Base-by-base conservation (phyloP, 805 yeast species). In the Teunomyces tritomae region DNA sequence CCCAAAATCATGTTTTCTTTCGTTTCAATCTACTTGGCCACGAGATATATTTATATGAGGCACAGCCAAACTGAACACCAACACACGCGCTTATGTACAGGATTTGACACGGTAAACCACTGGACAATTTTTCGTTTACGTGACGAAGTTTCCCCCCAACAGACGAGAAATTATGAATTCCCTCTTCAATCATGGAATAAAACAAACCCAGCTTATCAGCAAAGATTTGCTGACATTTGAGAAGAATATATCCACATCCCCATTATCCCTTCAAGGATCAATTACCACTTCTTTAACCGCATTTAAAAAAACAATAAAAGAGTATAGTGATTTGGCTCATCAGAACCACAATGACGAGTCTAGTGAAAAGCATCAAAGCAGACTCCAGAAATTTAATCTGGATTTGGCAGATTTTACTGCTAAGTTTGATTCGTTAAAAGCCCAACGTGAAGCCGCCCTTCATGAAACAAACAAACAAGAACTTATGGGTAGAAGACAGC, bases 101-200 rank as follows among this genome's bases (percentile, higher is more conserved):
- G 43, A 3, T 6, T 39, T 13, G 40, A 37, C 17, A 26, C 40
- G 13, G 20, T 34, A 6, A 8, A 37, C 8, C n/a, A 32, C 29
- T 37, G 29, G 13, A 37, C 40, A 37, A 26, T 37, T 37, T 37
- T 37, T 37, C 40, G 34, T 37, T 37, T 37, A 37, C 40, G 40
- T 37, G 40, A 37, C 40, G 26, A 26, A 26, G 8, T n/a, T n/a
- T 13, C 28, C 20, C 16, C 20, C 20, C 40, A 37, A 39, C 34
- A 39, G 14, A 16, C 24, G 20, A 27, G 27, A 39, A 8, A 39
- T 7, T 24, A 53, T 53, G 98, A 91, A 90, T 68, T 84, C 96
- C 26, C 74, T 91, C 45, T 89, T 85, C 70, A 92, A 89, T 68
- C 96, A 89, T 65, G 97, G 96, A 7, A 76, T 87, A 46, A 89